Evolutionary conservation across 2,329 filamentous ascomycete species (phyloP), one percentile per base, ranked within the genome.

Genomic region (Boeremia exigua): DNA sequence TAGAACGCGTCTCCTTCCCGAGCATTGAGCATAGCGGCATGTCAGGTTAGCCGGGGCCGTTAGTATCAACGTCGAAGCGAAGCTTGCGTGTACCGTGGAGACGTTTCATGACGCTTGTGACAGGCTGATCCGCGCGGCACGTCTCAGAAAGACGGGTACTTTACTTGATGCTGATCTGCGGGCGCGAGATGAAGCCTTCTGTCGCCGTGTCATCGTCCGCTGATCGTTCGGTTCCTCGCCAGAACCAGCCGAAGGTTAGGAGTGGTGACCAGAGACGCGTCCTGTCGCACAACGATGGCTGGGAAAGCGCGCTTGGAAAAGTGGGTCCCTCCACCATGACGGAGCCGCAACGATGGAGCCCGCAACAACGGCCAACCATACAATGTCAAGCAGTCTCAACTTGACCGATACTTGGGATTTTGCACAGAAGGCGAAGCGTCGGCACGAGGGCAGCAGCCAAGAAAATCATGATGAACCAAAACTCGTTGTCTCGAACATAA

Each of bases 81-180:
- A 50, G 53, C 53, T 56, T 56, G 53, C 53, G 47, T 40, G 53
- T 56, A 56, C 47, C 53, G 53, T 56, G 47, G 53, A 43, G 47
- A 46, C 47, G 42, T 37, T 47, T 42, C 53, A 51, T 47, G 53
- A 56, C 47, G 50, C 53, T 42, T 56, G 42, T 46, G 27, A 51
- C 53, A 50, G 27, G 36, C 23, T 42, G 53, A 56, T 50, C 36
- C 45, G 36, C 53, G 27, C 34, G 14, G 36, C 19, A 28, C 33
- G 53, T 56, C 51, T 56, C 53, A 56, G 25, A 40, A 12, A 9
- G 25, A 33, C n/a, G 37, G 42, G 19, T 39, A 34, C 39, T 23
- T 15, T 9, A 29, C 28, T n/a, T 55, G 28, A 33, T 46, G 10
- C 47, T 17, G 53, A 42, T 51, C 46, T 27, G 19, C 47, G 28